Base-by-base conservation (phyloP, 805 yeast species). In the Saturnispora diversa region DNA sequence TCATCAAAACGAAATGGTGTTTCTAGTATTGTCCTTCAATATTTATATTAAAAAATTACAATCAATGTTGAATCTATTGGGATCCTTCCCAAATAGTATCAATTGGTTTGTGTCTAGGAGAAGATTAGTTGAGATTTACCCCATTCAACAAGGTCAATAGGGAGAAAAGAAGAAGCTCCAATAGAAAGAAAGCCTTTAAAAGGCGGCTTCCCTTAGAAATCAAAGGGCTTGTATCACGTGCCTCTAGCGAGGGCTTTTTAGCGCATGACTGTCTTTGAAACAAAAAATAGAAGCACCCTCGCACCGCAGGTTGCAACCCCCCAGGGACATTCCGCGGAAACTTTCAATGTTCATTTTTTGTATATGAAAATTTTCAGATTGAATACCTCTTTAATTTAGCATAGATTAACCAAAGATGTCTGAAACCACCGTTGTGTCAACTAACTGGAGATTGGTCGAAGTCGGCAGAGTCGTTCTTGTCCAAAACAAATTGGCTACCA, bases 371-470 rank as follows among this genome's bases (percentile, higher is more conserved):
- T 16, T 25, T 26, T 26, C 31, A 35, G 22, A 26, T 19, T 35
- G 13, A 19, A 16, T 26, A 21, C 13, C 31, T 35, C 27, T 26
- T 24, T 20, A 26, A 24, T 21, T 31, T 26, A 17, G 24, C 31
- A 16, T 25, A 12, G 19, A 16, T 31, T 23, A 13, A 38, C 16
- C 44, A 57, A 63, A 60, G 63, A 76, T 78, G 84, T 77, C 84
- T 50, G 58, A 56, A 53, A 44, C 62, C 45, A 50, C 51, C 68
- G 92, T 92, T 70, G 83, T 85, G 77, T 84, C 95, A 69, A 76
- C 95, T 70, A 84, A 84, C 90, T 92, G 97, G 97, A 86, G 96
- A 84, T 80, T 78, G 66, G 98, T 92, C 70, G 96, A 90, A 80
- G 84, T 88, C 67, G 98, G 98, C 71, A 95, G 99, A 77, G 84